Conservation (phyloP, 805 yeast species). For the Candida verbasci region DNA sequence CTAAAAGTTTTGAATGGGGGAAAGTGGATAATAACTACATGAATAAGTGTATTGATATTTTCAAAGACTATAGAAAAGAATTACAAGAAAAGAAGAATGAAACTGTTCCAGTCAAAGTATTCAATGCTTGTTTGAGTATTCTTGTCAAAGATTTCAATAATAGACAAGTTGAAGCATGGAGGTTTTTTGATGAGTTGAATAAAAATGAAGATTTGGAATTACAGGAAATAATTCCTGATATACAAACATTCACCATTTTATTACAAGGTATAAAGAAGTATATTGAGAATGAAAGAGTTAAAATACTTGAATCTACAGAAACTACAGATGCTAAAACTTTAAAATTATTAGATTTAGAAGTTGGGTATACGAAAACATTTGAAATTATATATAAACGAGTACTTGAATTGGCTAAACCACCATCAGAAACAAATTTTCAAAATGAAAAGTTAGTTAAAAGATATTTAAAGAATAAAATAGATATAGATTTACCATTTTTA, state of each 20-base stretch:
- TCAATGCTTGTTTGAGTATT: conserved; percentile 34
- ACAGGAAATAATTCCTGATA: conserved; percentile 21
- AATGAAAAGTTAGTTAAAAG: conserved; percentile 13
- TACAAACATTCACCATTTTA: conserved; percentile 36
- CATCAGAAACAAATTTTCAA: conserved; percentile 17
- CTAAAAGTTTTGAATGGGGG: conserved; percentile 32
- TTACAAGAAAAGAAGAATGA: background rate
- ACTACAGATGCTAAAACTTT: conserved; percentile 16
- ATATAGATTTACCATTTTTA: conserved; percentile 30
- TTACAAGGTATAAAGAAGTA: conserved; percentile 29
- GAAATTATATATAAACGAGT: conserved; percentile 24
- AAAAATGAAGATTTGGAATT: conserved; percentile 12
- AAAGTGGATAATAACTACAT: conserved; percentile 16
- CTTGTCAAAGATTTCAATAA: conserved; percentile 29
- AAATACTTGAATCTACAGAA: conserved; percentile 11
- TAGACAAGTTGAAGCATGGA: conserved; percentile 34
- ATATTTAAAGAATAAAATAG: conserved; percentile 16
- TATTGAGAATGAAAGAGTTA: conserved; percentile 13
- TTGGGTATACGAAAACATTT: conserved; percentile 22
- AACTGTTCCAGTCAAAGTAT: conserved; percentile 18
- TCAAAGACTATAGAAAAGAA: conserved; percentile 12
- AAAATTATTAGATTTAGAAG: conserved; percentile 24
- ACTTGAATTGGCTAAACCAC: conserved; percentile 26
- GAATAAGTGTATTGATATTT: conserved; percentile 17
- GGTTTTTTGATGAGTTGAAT: conserved; percentile 26